Conservation (phyloP, 1,284 basidiomycete genomes). For the Trichosporon coremiiforme region DNA sequence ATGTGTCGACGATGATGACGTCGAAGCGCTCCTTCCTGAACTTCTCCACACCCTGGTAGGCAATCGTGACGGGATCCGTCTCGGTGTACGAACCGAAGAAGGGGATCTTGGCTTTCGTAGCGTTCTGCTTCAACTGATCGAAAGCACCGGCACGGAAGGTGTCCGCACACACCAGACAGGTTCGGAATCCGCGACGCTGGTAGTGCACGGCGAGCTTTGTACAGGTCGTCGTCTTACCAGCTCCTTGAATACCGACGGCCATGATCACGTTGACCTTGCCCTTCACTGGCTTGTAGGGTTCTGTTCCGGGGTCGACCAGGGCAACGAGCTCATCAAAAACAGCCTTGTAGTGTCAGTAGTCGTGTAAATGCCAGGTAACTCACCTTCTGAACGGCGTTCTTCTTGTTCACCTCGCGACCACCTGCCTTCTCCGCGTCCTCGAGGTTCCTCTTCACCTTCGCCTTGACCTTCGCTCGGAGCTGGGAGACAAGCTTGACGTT, state of each 20-base stretch:
- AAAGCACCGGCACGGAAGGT: conserved; percentile 99
- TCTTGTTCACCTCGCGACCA: conserved; percentile 76
- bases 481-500: conserved; percentile 94
- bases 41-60: conserved; percentile 89
- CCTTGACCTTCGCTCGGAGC: conserved; percentile 84
- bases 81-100: conserved; percentile 99
- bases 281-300: conserved; percentile 95
- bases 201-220: conserved; percentile 97
- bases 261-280: conserved; percentile 94
- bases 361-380: conserved; percentile 25
- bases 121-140: conserved; percentile 88
- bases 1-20: conserved; percentile 98
- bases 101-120: conserved; percentile 97
- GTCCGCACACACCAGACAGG: conserved; percentile 98
- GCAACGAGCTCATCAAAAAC: conserved; percentile 96
- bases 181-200: conserved; percentile 94
- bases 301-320: conserved; percentile 90
- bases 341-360: conserved; percentile 62
- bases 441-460: conserved; percentile 64
- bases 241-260: conserved; percentile 96
- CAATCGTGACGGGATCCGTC: conserved; percentile 94
- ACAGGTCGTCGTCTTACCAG: conserved; percentile 98
- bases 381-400: conserved; percentile 87
- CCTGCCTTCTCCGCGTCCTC: conserved; percentile 71
- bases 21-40: conserved; percentile 99